These are phyloP conservation scores for Apostasia ramifera DNA, from an alignment of 106 monocot genomes.

Conservation along the genomic window DNA sequence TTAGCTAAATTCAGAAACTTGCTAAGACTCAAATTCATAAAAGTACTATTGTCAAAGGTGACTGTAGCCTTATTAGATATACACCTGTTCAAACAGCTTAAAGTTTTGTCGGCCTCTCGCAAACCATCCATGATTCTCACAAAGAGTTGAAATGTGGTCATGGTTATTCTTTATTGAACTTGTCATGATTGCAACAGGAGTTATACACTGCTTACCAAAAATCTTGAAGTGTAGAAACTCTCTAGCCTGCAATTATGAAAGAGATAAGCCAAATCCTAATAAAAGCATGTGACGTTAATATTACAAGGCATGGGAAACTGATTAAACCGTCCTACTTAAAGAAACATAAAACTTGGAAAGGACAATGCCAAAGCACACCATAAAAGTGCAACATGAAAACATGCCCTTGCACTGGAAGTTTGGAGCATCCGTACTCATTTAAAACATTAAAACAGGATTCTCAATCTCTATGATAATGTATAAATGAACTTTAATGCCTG, in stretches of 20 bases:
- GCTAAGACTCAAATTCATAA: background rate
- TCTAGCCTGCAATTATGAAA: conserved; percentile 56
- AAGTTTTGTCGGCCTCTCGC: conserved; percentile 71
- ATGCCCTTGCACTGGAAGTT: background rate
- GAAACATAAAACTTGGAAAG: background rate
- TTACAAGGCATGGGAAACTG: background rate
- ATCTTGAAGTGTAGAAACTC: conserved; percentile 88
- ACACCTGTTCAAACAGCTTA: conserved; percentile 86
- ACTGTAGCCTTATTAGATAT: too few relatives aligned
- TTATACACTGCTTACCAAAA: conserved; percentile 75
- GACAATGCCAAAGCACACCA: background rate
- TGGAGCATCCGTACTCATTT: too few relatives aligned
- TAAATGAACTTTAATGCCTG: too few relatives aligned
- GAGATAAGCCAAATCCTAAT: background rate
- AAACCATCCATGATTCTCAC: conserved; percentile 79
- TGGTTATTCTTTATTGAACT: conserved; percentile 96
- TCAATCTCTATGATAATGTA: too few relatives aligned
- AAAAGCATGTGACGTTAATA: background rate
- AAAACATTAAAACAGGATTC: too few relatives aligned
- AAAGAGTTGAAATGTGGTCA: conserved; percentile 54
- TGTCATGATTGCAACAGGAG: conserved; percentile 97
- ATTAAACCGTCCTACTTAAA: background rate
- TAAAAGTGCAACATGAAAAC: background rate
- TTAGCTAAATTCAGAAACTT: background rate
- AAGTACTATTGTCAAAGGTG: background rate